These are phyloP conservation scores for Fermentozyma sake DNA, from an alignment of 1,139 yeast species.

Conservation along the genomic window DNA sequence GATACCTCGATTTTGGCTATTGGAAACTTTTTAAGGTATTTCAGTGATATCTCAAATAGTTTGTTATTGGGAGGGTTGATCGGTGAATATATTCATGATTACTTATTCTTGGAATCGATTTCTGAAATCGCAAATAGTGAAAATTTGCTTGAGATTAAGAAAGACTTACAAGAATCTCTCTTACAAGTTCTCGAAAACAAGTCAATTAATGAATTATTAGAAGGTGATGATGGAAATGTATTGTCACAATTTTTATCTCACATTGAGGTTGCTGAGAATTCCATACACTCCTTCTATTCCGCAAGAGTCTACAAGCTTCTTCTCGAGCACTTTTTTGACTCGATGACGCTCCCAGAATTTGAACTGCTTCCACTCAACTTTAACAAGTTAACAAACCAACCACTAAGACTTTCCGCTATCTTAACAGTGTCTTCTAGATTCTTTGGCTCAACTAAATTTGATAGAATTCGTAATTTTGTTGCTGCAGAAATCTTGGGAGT, in stretches of 20 bases:
- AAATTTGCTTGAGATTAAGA: slow-evolving; percentile 5
- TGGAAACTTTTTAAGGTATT: too few species aligned
- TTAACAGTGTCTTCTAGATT: slow-evolving; percentile 35
- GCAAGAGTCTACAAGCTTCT: slow-evolving; percentile 23
- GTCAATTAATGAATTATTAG: too few species aligned
- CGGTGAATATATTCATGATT: slow-evolving; percentile 27
- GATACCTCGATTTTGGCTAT: slow-evolving; percentile 4
- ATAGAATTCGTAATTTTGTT: slow-evolving; percentile 54
- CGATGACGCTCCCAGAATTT: slow-evolving; percentile 20
- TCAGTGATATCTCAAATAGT: too few species aligned
- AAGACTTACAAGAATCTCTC: slow-evolving; percentile 1
- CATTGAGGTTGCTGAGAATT: too few species aligned
- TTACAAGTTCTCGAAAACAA: slow-evolving; percentile 1
- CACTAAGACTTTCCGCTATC: slow-evolving; percentile 36
- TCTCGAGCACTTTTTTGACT: slow-evolving; percentile 25
- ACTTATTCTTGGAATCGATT: slow-evolving; percentile 14
- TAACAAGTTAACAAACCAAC: slow-evolving; percentile 26
- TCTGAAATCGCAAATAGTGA: slow-evolving; percentile 3
- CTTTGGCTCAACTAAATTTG: slow-evolving; percentile 32
- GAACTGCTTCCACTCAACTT: slow-evolving; percentile 23
- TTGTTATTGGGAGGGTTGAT: slow-evolving; percentile 10
- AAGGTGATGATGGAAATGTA: too few species aligned
- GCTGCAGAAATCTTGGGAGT: slow-evolving; percentile 65
- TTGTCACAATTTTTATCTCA: not conserved
- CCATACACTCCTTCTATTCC: slow-evolving; percentile 20